Conservation (phyloP, 192 early-diverging fungal genomes). For the Coemansia sp. region DNA sequence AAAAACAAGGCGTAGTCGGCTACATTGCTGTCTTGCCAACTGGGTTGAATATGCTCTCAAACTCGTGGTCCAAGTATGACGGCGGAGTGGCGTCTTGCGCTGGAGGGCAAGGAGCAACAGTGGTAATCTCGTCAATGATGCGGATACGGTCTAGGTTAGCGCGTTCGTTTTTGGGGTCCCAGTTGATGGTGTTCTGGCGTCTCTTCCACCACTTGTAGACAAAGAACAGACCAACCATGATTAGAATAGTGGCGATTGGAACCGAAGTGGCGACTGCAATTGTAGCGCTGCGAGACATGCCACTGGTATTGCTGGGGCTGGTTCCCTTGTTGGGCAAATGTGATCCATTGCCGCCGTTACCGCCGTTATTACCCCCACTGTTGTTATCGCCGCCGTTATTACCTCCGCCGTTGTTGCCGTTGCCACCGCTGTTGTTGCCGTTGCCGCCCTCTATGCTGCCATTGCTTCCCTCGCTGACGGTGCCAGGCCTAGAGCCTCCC, state of each 20-base stretch:
- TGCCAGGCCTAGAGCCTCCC: not conserved
- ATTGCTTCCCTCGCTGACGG: not conserved
- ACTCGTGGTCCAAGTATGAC: slow-evolving; percentile 19
- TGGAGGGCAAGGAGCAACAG: not conserved
- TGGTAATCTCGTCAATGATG: slow-evolving; percentile 29
- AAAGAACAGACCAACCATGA: slow-evolving; percentile 40
- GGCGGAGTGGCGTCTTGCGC: slow-evolving; percentile 11
- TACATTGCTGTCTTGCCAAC: not conserved
- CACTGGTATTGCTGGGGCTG: not conserved
- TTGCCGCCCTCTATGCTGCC: not conserved
- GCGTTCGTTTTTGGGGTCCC: slow-evolving; percentile 45
- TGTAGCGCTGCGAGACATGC: slow-evolving; percentile 24
- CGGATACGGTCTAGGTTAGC: slow-evolving; percentile 32
- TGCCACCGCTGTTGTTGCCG: not conserved
- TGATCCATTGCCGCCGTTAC: not conserved
- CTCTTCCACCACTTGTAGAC: slow-evolving; percentile 36
- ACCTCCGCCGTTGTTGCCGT: not conserved
- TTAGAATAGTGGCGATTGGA: slow-evolving; percentile 25
- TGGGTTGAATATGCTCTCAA: slow-evolving; percentile 2
- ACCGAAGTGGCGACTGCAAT: slow-evolving; percentile 31
- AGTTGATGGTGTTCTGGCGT: slow-evolving; percentile 21
- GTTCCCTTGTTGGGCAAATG: not conserved
- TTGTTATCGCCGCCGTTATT: not conserved
- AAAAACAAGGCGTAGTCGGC: not conserved
- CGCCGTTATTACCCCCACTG: not conserved